A percentile compares a stretch with the other conserved stretches of the same genome.
Evolutionary conservation across 2,329 filamentous ascomycete genomes (phyloP).

Genomic region (Xenosphaeropsis pyriputrescens): DNA sequence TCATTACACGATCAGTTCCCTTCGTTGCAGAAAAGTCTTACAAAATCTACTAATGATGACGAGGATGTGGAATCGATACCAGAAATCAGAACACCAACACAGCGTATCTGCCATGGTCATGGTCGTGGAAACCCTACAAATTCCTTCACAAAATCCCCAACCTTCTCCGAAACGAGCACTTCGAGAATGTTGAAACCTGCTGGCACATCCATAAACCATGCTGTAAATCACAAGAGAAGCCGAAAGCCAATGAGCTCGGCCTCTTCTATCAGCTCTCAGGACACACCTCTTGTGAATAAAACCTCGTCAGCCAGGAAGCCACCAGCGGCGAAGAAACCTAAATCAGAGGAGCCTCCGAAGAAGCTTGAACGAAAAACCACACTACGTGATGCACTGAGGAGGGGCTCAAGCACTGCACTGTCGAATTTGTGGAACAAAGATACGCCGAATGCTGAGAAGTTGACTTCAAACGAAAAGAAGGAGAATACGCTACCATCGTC

Average conservation of each 20-base stretch:
- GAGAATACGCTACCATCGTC: conserved; percentile 7
- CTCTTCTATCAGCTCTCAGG: conserved; percentile 10
- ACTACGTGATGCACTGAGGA: conserved; percentile 35
- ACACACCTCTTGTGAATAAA: conserved; percentile 10
- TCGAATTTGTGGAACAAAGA: conserved; percentile 35
- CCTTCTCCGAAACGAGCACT: neutral
- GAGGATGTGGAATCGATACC: no score
- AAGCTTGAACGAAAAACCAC: conserved; percentile 27
- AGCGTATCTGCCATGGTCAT: no score
- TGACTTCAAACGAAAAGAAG: conserved; percentile 8
- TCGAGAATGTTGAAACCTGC: no score
- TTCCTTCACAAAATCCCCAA: neutral
- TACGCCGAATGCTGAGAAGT: conserved; percentile 7
- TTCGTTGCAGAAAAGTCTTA: neutral
- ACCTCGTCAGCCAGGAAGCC: conserved; percentile 12
- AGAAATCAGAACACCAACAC: no score
- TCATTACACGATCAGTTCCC: neutral
- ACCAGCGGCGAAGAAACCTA: conserved; percentile 15
- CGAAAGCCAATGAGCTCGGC: conserved; percentile 13
- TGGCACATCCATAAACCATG: neutral
- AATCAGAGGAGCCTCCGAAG: conserved; percentile 12
- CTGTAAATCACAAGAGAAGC: conserved; percentile 16
- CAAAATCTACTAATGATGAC: no score
- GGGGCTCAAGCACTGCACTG: conserved; percentile 29
- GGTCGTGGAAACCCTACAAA: neutral